Evolutionary conservation across 352 stramenopile genomes (phyloP), one percentile per base, ranked within the genome.

Genomic region (Pythium oligandrum): DNA sequence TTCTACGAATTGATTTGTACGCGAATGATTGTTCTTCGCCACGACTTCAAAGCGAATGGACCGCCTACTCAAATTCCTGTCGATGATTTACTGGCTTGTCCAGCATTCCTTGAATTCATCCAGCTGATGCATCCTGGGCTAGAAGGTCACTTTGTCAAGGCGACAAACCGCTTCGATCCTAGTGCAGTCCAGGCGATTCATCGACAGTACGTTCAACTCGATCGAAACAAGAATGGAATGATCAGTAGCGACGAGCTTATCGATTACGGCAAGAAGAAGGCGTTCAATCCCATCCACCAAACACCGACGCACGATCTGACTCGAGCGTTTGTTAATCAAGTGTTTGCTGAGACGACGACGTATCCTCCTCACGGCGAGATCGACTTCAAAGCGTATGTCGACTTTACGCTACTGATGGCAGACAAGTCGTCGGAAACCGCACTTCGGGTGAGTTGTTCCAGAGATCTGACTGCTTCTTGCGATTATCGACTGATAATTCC

Each of bases 1-100:
- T 87, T 86, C 57, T 89, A 83, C 46, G 46, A 81, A 32, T 59
- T 86, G 31, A 89, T 87, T 43, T 86, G 68, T 57, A 64, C 67
- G 1, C 78, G 78, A 3, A 66, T 70, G 40, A 43, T 89, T 17
- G 46, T 86, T 8, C 63, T 86, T n/a, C 78, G 66, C 11, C 71
- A 87, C 43, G 66, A 80, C 4, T 36, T 66, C 3, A 63, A 65
- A 7, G 57, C 61, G 10, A 49, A 59, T 30, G 17, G 17, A 26
- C 17, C 17, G 17, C 57, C 40, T 11, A 57, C 54, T 34, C 45
- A 52, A 0, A 34, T 86, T 12, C 54, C 78, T n/a, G 64, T 76
- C 33, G 53, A 74, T 39, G 64, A 68, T 32, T 52, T 89, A 32
- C 35, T 63, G 1, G 66, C 64, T 40, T 78, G 69, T 35, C 40